Base-by-base conservation (phyloP, 768 basidiomycete genomes). In the Auricularia heimuer region DNA sequence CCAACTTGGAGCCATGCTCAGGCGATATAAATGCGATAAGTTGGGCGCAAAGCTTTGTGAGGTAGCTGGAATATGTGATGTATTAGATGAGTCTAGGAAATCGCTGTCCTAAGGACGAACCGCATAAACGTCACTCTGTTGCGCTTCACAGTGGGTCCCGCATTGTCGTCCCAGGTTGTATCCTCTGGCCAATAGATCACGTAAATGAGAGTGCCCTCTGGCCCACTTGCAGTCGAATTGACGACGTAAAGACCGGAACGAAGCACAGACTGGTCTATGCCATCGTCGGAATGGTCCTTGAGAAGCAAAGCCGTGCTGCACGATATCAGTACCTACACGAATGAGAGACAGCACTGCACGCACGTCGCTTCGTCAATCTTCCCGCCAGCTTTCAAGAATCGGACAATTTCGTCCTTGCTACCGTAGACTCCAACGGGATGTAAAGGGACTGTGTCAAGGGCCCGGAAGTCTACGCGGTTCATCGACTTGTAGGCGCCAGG, bases 81-180 rank as follows among this genome's bases (percentile, higher is more conserved):
- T 11, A 24, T 29, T n/a, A 35, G 21, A 44, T 29, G n/a, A 60
- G 4, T 33, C 3, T 16, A 35, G 11, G 4, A 24, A 11, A 35
- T 34, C 51, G 34, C 56, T 58, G 16, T 33, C 21, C 10, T 34
- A 4, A 16, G 54, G 4, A 65, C 73, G 44, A 71, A 83, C 85
- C 85, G 74, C 83, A 87, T 85, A 67, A 87, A 87, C 0, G 84
- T 84, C 2, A 81, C 75, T 4, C 85, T 76, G 72, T 85, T 87
- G 2, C 81, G 78, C 35, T 75, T 69, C 60, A 83, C 78, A 4
- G 82, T 74, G 1, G 78, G 73, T 6, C 73, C 44, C 0, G 82
- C 79, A 16, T 75, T 73, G 69, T 85, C 84, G 39, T 81, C 70
- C 85, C 85, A 87, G 0, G 85, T 86, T 0, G 73, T 77, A 37